Base-by-base conservation (phyloP, 2,329 filamentous ascomycete species). In the Shiraia bambusicola region DNA sequence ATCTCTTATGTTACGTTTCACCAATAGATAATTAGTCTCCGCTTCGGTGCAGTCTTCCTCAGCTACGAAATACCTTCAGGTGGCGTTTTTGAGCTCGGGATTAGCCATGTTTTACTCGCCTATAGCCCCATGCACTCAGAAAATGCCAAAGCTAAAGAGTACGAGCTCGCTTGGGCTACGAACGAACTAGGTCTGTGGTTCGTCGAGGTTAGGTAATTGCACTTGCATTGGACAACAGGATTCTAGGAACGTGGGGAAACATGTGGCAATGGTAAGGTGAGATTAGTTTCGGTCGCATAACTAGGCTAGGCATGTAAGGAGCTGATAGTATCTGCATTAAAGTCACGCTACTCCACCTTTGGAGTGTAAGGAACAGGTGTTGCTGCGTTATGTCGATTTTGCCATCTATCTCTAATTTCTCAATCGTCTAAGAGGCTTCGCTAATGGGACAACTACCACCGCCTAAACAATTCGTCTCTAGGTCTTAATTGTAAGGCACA, bases 1-100 rank as follows among this genome's bases (percentile, higher is more conserved):
- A 52, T 33, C 36, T 45, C 46, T 55, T 51, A 56, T 56, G 49
- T 54, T 55, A 56, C 58, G 49, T 54, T 55, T 50, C 40, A 45
- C 45, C 44, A 57, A 48, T 46, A 31, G 38, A 45, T 24, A n/a
- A 13, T 9, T 39, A 32, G 35, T 37, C 27, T 40, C 50, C 51
- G 40, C 40, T 40, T 40, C 27, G 11, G 22, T 34, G 6, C 34
- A 22, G 37, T 22, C 19, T 22, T 8, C 19, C 8, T 8, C 19
- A 27, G n/a, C 14, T 37, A 34, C 39, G 13, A 22, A 14, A 31
- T 40, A 29, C 36, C 16, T 30, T 41, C 38, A 33, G 41, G 34
- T n/a, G 12, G 3, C 7, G 13, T 37, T 37, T 32, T 34, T 31
- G 14, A 12, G n/a, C 16, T 14, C 34, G 39, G 38, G 38, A 43